A percentile compares a stretch with the other conserved stretches of the same genome.
Evolutionary conservation across 2,329 filamentous ascomycete species (phyloP).

Genomic region (Colletotrichum acutatum): DNA sequence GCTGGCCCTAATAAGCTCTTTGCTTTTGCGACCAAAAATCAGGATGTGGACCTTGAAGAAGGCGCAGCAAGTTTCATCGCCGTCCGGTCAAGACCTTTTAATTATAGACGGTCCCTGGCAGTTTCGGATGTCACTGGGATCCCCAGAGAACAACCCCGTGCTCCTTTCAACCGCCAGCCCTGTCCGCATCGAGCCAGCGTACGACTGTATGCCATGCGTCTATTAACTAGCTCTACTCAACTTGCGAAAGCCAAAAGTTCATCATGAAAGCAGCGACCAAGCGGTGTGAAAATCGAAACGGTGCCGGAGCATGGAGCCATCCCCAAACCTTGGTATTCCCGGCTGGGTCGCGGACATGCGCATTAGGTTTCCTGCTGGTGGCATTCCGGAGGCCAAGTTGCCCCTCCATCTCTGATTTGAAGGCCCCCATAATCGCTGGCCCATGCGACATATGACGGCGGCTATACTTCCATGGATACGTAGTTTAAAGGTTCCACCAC

Average conservation of each 20-base stretch:
- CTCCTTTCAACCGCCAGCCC: neutral
- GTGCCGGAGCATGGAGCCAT: slow-evolving; percentile 8
- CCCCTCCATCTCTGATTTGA: slow-evolving; percentile 2
- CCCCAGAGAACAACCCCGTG: neutral
- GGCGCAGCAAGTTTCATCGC: slow-evolving; percentile 46
- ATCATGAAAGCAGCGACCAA: neutral
- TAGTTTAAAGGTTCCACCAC: slow-evolving; percentile 17
- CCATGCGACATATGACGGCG: slow-evolving; percentile 28
- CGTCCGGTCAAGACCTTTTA: slow-evolving; percentile 14
- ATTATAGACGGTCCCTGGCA: slow-evolving; percentile 22
- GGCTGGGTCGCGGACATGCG: slow-evolving; percentile 16
- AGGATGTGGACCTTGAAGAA: slow-evolving; percentile 28
- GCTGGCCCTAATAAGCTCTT: slow-evolving; percentile 13
- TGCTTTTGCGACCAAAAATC: slow-evolving; percentile 5
- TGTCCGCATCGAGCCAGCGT: neutral
- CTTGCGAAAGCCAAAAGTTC: slow-evolving; percentile 8
- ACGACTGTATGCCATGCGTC: slow-evolving; percentile 1
- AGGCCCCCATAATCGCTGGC: slow-evolving; percentile 4
- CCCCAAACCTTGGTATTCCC: slow-evolving; percentile 7
- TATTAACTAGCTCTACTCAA: neutral
- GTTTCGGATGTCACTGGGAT: slow-evolving; percentile 28
- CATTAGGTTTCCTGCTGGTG: slow-evolving; percentile 29
- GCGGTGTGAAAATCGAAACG: slow-evolving; percentile 12
- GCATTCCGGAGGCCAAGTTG: slow-evolving; percentile 9
- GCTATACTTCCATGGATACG: slow-evolving; percentile 6